phyloP scores from a whole-genome alignment of 1,284 basidiomycete species.

The Xerocomus cyaneibrunnescens region DNA sequence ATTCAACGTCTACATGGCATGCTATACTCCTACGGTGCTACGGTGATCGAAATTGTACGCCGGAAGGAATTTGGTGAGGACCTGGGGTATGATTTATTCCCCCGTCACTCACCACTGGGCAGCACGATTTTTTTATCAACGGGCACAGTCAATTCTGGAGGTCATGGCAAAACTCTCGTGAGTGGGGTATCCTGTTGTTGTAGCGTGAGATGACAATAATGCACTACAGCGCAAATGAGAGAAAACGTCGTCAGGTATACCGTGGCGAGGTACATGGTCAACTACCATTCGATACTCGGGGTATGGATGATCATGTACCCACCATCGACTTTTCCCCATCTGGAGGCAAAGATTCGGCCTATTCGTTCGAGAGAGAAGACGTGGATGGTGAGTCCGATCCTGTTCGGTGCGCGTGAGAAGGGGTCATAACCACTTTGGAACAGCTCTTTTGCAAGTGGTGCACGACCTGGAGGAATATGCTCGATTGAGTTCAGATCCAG shows the following conservation, averaged over 20 bases:
- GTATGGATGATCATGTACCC: slow-evolving; percentile 76
- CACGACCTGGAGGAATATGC: slow-evolving; percentile 64
- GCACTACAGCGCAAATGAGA: slow-evolving; percentile 59
- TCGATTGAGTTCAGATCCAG: slow-evolving; percentile 42
- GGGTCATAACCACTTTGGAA: not conserved
- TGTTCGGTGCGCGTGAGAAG: not conserved
- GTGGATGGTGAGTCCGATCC: slow-evolving; percentile 57
- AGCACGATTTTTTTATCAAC: slow-evolving; percentile 78
- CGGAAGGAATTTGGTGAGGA: slow-evolving; percentile 81
- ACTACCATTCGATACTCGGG: slow-evolving; percentile 74
- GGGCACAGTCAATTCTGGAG: slow-evolving; percentile 75
- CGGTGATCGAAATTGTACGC: slow-evolving; percentile 87
- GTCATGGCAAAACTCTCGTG: slow-evolving; percentile 82
- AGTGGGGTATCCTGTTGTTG: slow-evolving; percentile 29
- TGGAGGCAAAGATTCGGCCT: slow-evolving; percentile 52
- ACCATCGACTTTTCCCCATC: slow-evolving; percentile 74
- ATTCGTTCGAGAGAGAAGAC: slow-evolving; percentile 69
- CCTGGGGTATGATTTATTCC: not conserved
- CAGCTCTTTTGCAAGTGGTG: slow-evolving; percentile 63
- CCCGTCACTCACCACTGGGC: slow-evolving; percentile 7
- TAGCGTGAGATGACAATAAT: not conserved
- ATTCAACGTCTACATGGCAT: slow-evolving; percentile 87
- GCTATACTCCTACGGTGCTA: slow-evolving; percentile 91
- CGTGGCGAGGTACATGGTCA: slow-evolving; percentile 76
- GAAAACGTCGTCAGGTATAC: slow-evolving; percentile 75